phyloP scores from a whole-genome alignment of 2,329 filamentous ascomycete genomes.

The Pseudopithomyces chartarum region DNA sequence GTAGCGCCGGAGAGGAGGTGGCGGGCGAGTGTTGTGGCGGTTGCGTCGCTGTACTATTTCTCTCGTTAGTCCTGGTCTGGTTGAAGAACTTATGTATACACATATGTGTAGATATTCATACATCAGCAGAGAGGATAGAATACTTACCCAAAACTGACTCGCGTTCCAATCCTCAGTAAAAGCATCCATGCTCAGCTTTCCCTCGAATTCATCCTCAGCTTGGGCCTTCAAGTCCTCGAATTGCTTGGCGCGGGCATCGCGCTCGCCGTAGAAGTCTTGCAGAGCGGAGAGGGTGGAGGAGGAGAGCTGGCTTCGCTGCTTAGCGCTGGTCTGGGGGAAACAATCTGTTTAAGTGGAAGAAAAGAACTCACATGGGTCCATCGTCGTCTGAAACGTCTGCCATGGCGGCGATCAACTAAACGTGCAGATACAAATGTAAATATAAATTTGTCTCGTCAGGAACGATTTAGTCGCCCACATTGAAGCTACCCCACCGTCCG shows the following conservation, averaged over 20 bases:
- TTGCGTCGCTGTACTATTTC: constrained; percentile 71
- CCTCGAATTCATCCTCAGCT: constrained; percentile 61
- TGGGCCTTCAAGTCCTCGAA: constrained; percentile 70
- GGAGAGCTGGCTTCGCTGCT: constrained; percentile 63
- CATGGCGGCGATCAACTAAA: too few species aligned
- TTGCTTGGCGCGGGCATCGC: constrained; percentile 67
- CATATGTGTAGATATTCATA: too few species aligned
- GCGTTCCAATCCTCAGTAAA: constrained; percentile 85
- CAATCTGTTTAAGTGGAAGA: not conserved
- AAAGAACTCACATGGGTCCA: constrained; percentile 34
- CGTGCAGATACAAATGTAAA: too few species aligned
- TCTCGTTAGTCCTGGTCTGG: too few species aligned
- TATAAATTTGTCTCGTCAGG: too few species aligned
- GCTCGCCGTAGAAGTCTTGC: constrained; percentile 74
- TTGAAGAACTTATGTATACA: constrained; percentile 1
- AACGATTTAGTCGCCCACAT: too few species aligned
- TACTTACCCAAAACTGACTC: constrained; percentile 78
- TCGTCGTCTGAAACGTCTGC: constrained; percentile 40
- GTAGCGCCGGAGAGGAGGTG: constrained; percentile 68
- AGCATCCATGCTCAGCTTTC: constrained; percentile 65
- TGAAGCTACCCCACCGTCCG: too few species aligned
- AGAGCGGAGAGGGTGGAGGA: constrained; percentile 70
- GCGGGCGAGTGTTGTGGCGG: constrained; percentile 66
- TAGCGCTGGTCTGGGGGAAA: constrained; percentile 7
- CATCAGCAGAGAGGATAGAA: too few species aligned